Conservation (phyloP, 2,329 filamentous ascomycete genomes). For the Neopestalotiopsis sp. region DNA sequence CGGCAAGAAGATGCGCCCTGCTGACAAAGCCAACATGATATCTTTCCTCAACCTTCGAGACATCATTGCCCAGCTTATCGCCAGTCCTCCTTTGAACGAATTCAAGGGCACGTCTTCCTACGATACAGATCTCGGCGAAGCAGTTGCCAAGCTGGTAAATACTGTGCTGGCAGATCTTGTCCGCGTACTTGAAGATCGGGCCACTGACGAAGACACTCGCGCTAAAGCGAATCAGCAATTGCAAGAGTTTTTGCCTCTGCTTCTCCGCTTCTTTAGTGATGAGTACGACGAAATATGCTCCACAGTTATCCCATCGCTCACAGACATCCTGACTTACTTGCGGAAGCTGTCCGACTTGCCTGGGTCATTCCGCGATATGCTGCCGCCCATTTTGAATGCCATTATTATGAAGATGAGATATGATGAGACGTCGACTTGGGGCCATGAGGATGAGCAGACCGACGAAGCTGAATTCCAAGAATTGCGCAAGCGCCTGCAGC, state of each 20-base stretch:
- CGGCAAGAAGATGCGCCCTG: constrained; percentile 95
- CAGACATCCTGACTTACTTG: constrained; percentile 89
- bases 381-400: constrained; percentile 86
- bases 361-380: constrained; percentile 77
- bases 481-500: constrained; percentile 85
- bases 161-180: constrained; percentile 87
- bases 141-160: constrained; percentile 94
- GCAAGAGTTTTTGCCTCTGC: constrained; percentile 81
- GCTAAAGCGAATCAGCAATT: constrained; percentile 82
- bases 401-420: constrained; percentile 97
- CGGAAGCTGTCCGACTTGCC: constrained; percentile 80
- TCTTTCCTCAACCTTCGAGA: constrained; percentile 85
- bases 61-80: constrained; percentile 85
- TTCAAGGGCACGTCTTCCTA: constrained; percentile 83
- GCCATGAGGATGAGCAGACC: constrained; percentile 90
- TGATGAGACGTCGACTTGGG: constrained; percentile 93
- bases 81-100: constrained; percentile 80
- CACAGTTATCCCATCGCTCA: constrained; percentile 90
- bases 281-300: constrained; percentile 99
- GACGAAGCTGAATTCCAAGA: constrained; percentile 98
- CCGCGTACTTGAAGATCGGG: constrained; percentile 75
- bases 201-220: constrained; percentile 67
- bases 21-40: constrained; percentile 94
- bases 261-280: constrained; percentile 94
- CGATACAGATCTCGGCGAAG: constrained; percentile 94